Evolutionary conservation across 2,329 filamentous ascomycete species (phyloP).

Genomic region (Fusarium annulatum): DNA sequence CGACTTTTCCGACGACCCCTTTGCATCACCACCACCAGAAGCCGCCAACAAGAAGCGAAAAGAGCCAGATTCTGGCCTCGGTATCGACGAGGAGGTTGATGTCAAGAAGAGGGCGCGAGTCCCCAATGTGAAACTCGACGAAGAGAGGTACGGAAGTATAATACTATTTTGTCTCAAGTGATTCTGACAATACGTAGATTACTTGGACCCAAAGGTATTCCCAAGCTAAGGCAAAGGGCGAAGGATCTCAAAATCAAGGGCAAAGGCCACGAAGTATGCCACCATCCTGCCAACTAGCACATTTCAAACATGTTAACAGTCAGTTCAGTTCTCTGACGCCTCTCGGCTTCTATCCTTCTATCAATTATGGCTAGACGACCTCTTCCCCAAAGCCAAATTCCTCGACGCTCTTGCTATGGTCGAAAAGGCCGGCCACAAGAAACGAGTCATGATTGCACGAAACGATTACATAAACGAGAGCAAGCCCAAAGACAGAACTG

Average conservation of each 20-base stretch:
- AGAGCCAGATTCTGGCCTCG: slow-evolving; percentile 66
- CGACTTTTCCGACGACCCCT: slow-evolving; percentile 60
- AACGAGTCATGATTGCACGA: slow-evolving; percentile 77
- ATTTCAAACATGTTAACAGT: not conserved
- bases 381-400: slow-evolving; percentile 95
- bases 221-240: slow-evolving; percentile 78
- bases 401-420: slow-evolving; percentile 89
- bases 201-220: slow-evolving; percentile 85
- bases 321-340: slow-evolving; percentile 81
- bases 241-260: slow-evolving; percentile 84
- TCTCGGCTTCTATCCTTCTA: slow-evolving; percentile 87
- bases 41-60: slow-evolving; percentile 60
- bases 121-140: slow-evolving; percentile 88
- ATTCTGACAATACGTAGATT: slow-evolving; percentile 62
- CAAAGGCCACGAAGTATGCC: slow-evolving; percentile 85
- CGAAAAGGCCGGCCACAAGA: slow-evolving; percentile 91
- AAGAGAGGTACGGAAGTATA: slow-evolving; percentile 66
- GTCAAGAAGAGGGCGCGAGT: slow-evolving; percentile 78
- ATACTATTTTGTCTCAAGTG: not conserved
- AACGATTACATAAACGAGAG: slow-evolving; percentile 86
- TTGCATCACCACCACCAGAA: slow-evolving; percentile 59
- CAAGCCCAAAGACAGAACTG: slow-evolving; percentile 60
- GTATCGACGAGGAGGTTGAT: slow-evolving; percentile 88
- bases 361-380: slow-evolving; percentile 95
- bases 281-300: not conserved